Percentiles rank a stretch among this genome's conserved stretches.
phyloP scores from a whole-genome alignment of 257 asterid genomes.

The Solanum clarkiae region DNA sequence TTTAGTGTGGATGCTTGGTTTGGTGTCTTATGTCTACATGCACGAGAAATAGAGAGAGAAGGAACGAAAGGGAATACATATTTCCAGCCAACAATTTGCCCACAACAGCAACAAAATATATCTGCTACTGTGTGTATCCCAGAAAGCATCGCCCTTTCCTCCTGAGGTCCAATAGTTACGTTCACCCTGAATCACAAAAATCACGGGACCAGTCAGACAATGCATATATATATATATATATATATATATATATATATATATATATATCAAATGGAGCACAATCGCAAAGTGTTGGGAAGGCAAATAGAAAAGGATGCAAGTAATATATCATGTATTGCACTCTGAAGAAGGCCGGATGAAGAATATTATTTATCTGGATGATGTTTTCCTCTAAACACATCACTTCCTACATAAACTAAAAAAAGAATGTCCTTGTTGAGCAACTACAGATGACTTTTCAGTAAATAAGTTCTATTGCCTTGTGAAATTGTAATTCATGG shows the following conservation, averaged over 20 bases:
- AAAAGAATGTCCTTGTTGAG: too few relatives aligned
- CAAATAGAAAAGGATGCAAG: not conserved
- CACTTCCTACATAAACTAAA: too few relatives aligned
- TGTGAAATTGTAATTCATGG: not conserved
- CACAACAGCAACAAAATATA: conserved; percentile 69
- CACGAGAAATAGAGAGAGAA: not conserved
- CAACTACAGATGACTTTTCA: too few relatives aligned
- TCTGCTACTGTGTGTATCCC: conserved; percentile 79
- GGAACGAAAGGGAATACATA: conserved; percentile 29
- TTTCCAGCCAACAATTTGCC: conserved; percentile 86
- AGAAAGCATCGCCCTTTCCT: conserved; percentile 71
- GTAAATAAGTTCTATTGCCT: not conserved
- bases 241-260: not conserved
- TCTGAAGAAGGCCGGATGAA: not conserved
- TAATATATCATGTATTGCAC: not conserved
- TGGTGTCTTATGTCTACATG: not conserved
- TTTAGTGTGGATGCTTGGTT: not conserved
- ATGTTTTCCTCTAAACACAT: not conserved
- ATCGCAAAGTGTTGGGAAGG: not conserved
- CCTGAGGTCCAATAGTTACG: conserved; percentile 49
- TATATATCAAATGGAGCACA: not conserved
- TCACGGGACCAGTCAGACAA: not conserved
- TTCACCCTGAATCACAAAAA: conserved; percentile 32
- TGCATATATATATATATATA: not conserved
- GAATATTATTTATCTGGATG: not conserved